Evolutionary conservation across 73 alveolate genomes (phyloP).

Genomic region (Paramecium caudatum): DNA sequence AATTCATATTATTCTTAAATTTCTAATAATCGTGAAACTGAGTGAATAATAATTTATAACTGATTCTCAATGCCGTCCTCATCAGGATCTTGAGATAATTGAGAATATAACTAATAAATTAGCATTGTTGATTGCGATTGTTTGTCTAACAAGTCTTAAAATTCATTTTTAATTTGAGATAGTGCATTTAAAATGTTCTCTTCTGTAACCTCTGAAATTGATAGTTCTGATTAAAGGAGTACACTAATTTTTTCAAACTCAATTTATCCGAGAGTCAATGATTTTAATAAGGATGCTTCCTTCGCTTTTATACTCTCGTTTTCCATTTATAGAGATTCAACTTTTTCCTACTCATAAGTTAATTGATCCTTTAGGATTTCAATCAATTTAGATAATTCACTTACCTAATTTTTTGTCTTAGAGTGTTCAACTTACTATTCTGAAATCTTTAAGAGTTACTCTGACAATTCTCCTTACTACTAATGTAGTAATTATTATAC

Average conservation of each 20-base stretch:
- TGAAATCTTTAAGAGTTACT: no score
- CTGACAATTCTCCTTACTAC: no score
- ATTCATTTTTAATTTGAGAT: slow-evolving; percentile 1
- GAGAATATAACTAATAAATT: not conserved
- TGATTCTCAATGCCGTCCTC: slow-evolving; percentile 4
- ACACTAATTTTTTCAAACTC: not conserved
- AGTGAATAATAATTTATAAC: not conserved
- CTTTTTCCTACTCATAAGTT: no score
- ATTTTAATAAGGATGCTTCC: no score
- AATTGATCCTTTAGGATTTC: no score
- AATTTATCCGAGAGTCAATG: no score
- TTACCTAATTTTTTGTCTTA: no score
- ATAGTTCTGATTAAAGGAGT: not conserved
- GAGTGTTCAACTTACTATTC: no score
- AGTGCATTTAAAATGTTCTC: slow-evolving; percentile 5
- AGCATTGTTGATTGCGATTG: not conserved
- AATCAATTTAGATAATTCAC: no score
- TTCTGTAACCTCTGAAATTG: slow-evolving; percentile 4
- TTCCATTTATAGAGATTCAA: no score
- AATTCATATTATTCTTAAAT: not conserved
- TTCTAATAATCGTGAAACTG: not conserved
- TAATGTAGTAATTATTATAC: no score
- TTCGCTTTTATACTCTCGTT: no score
- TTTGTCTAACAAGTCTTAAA: slow-evolving; percentile 20
- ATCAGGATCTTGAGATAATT: not conserved